These are phyloP conservation scores for Lunasporangiospora selenospora DNA, from an alignment of 192 early-diverging fungal species.

Conservation along the genomic window DNA sequence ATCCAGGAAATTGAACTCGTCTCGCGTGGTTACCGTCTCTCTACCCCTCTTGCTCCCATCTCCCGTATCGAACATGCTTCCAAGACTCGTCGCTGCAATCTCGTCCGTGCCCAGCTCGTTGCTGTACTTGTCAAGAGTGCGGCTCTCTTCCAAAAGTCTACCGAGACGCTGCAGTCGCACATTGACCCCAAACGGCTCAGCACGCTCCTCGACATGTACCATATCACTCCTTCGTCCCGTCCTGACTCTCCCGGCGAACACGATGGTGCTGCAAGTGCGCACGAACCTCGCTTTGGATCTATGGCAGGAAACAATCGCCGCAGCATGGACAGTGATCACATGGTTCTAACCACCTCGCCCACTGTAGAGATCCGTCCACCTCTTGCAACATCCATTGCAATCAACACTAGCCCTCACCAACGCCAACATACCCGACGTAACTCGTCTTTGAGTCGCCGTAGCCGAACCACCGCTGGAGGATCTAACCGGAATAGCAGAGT, in stretches of 20 bases:
- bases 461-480: constrained; percentile 3
- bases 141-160: constrained; percentile 52
- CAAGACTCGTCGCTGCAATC: constrained; percentile 56
- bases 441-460: constrained; percentile 20
- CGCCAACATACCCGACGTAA: constrained; percentile 23
- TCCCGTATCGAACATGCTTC: constrained; percentile 67
- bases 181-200: constrained; percentile 48
- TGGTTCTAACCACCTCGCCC: constrained; percentile 24
- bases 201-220: constrained; percentile 60
- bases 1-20: constrained; percentile 72
- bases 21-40: constrained; percentile 65
- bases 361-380: constrained; percentile 16
- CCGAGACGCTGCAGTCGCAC: constrained; percentile 52
- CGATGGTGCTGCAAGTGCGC: neutral
- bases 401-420: too few relatives aligned
- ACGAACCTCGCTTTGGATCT: neutral
- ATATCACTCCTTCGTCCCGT: constrained; percentile 42
- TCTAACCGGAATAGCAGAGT: constrained; percentile 27
- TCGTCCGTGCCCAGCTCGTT: constrained; percentile 54
- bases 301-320: neutral
- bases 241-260: constrained; percentile 15
- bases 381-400: constrained; percentile 23
- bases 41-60: constrained; percentile 64
- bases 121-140: constrained; percentile 50
- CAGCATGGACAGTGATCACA: constrained; percentile 5